A percentile compares a stretch with the other conserved stretches of the same genome.
Conservation (phyloP, 768 basidiomycete species). For the Serpula lacrymans region DNA sequence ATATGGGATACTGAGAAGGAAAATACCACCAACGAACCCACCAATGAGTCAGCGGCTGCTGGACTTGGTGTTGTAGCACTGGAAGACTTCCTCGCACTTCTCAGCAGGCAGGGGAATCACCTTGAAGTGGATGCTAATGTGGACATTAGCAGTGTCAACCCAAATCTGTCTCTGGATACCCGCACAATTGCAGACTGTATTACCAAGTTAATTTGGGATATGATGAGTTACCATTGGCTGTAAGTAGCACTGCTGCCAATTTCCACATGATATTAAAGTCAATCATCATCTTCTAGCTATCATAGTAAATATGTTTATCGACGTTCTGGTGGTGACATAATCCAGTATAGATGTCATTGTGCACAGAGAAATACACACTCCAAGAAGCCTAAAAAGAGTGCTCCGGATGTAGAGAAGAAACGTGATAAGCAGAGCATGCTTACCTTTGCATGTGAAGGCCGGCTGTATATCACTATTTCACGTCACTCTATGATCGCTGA, state of each 20-base stretch:
- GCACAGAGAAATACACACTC: conserved; percentile 18
- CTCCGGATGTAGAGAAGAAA: conserved; percentile 12
- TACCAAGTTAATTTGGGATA: conserved; percentile 6
- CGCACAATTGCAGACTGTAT: neutral
- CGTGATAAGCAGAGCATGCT: conserved; percentile 24
- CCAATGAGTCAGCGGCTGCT: neutral
- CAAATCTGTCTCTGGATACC: conserved; percentile 5
- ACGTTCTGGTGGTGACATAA: conserved; percentile 10
- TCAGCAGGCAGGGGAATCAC: neutral
- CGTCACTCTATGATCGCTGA: conserved; percentile 2
- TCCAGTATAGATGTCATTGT: conserved; percentile 7
- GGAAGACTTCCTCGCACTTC: neutral
- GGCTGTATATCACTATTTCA: conserved; percentile 19
- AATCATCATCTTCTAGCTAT: conserved; percentile 6
- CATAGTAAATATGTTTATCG: conserved; percentile 5
- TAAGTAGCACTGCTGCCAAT: no score
- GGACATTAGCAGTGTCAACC: neutral
- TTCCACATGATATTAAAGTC: neutral
- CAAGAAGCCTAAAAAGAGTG: conserved; percentile 8
- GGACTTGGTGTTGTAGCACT: neutral
- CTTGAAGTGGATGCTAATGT: neutral
- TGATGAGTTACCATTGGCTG: conserved; percentile 10
- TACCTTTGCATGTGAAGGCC: conserved; percentile 21
- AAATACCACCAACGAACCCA: neutral
- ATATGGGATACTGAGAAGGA: neutral